These are phyloP conservation scores for Arthrobotrys conoides DNA, from an alignment of 2,329 filamentous ascomycete species.

Conservation along the genomic window DNA sequence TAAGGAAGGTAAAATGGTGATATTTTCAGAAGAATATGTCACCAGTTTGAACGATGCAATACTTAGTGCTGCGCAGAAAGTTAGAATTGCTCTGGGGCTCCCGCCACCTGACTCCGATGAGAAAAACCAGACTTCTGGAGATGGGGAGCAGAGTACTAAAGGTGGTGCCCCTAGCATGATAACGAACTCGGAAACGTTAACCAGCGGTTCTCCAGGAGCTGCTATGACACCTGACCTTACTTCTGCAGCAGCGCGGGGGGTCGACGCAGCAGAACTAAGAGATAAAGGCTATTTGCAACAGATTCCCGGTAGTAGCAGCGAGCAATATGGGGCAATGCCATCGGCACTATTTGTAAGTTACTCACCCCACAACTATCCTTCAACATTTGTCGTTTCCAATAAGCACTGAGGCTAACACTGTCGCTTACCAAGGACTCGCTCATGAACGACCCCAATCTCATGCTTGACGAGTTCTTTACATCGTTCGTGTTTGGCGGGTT, in stretches of 20 bases:
- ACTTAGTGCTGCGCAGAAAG: conserved; percentile 29
- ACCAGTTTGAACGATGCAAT: conserved; percentile 44
- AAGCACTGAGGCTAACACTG: conserved; percentile 14
- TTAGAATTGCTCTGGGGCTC: conserved; percentile 37
- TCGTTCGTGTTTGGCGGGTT: conserved; percentile 59
- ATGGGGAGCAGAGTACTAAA: conserved; percentile 15
- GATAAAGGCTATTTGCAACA: conserved; percentile 11
- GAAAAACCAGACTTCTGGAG: background rate
- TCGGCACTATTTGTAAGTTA: conserved; percentile 48
- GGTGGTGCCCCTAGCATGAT: conserved; percentile 28
- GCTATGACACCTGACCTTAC: conserved; percentile 34
- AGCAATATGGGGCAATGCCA: conserved; percentile 36
- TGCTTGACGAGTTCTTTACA: conserved; percentile 60
- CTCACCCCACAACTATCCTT: background rate
- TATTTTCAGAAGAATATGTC: conserved; percentile 47
- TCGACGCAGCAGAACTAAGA: background rate
- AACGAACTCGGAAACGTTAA: conserved; percentile 27
- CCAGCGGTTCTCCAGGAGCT: conserved; percentile 21
- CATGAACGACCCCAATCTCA: conserved; percentile 58
- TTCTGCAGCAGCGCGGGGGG: background rate
- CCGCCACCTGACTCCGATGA: conserved; percentile 22
- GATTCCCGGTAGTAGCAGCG: background rate
- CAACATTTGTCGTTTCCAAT: background rate
- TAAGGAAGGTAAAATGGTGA: conserved; percentile 27
- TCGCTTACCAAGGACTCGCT: conserved; percentile 32